Conservation (phyloP, 768 basidiomycete species). For the Trametes gibbosa region DNA sequence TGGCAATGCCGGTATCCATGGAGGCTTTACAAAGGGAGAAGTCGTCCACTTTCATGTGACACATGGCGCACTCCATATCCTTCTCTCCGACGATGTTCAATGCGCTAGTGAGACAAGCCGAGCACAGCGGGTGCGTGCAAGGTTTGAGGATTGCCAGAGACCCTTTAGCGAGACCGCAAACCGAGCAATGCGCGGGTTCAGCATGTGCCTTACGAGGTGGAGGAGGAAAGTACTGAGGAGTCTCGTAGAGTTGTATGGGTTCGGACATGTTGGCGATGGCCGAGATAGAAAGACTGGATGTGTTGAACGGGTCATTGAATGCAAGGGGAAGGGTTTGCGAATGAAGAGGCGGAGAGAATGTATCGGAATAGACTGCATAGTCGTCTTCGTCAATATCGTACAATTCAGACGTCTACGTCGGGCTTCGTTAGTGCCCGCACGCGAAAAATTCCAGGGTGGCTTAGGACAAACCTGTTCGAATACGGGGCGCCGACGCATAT, state of each 20-base stretch:
- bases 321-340: constrained; percentile 33
- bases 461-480: constrained; percentile 39
- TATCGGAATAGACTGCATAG: constrained; percentile 46
- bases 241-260: constrained; percentile 35
- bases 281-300: constrained; percentile 20
- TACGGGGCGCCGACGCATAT: constrained; percentile 39
- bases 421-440: constrained; percentile 24
- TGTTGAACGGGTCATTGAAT: constrained; percentile 45
- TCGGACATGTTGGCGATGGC: constrained; percentile 35
- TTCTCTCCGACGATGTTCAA: constrained; percentile 90
- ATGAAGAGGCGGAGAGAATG: constrained; percentile 33
- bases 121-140: constrained; percentile 75
- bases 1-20: not conserved
- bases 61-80: constrained; percentile 82
- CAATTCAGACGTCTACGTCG: constrained; percentile 41
- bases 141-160: constrained; percentile 68
- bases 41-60: constrained; percentile 64
- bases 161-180: constrained; percentile 51
- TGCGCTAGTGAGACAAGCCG: constrained; percentile 78
- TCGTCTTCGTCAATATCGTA: constrained; percentile 78
- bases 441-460: not conserved
- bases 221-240: constrained; percentile 23
- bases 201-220: constrained; percentile 24
- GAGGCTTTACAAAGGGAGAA: constrained; percentile 49
- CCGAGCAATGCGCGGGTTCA: constrained; percentile 50